phyloP scores from a whole-genome alignment of 2,329 filamentous ascomycete genomes.

The Huntiella moniliformis region DNA sequence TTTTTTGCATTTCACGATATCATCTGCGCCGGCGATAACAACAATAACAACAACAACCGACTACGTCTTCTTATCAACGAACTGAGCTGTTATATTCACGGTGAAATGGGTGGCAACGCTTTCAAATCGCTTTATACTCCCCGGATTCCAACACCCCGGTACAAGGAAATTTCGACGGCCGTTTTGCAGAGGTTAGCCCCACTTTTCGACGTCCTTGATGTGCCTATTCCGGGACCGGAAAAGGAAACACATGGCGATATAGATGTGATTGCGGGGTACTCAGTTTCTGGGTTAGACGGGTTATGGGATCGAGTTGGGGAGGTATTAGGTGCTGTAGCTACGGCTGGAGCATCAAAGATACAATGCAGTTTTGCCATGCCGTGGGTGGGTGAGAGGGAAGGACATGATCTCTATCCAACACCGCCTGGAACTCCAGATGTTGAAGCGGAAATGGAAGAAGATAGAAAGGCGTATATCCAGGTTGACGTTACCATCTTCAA shows the following conservation, averaged over 20 bases:
- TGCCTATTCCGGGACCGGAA: constrained; percentile 48
- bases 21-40: neutral
- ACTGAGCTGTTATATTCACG: too few relatives aligned
- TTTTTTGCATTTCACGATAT: neutral
- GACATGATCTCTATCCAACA: neutral
- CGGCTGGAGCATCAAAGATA: too few relatives aligned
- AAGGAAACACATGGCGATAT: constrained; percentile 56
- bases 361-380: constrained; percentile 32
- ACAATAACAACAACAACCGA: neutral
- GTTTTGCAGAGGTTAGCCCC: constrained; percentile 28
- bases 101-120: constrained; percentile 10
- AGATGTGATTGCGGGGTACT: constrained; percentile 36
- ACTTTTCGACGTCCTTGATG: constrained; percentile 35
- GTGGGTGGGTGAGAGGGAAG: constrained; percentile 14
- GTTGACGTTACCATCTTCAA: constrained; percentile 45
- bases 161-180: constrained; percentile 29
- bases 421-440: neutral
- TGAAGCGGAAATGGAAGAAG: neutral
- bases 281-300: too few relatives aligned
- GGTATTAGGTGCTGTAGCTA: too few relatives aligned
- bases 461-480: constrained; percentile 28
- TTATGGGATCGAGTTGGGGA: too few relatives aligned
- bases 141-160: constrained; percentile 43
- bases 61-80: neutral
- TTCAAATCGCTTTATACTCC: constrained; percentile 34